Conservation (phyloP, 2,329 filamentous ascomycete genomes). For the Coleophoma cylindrospora region DNA sequence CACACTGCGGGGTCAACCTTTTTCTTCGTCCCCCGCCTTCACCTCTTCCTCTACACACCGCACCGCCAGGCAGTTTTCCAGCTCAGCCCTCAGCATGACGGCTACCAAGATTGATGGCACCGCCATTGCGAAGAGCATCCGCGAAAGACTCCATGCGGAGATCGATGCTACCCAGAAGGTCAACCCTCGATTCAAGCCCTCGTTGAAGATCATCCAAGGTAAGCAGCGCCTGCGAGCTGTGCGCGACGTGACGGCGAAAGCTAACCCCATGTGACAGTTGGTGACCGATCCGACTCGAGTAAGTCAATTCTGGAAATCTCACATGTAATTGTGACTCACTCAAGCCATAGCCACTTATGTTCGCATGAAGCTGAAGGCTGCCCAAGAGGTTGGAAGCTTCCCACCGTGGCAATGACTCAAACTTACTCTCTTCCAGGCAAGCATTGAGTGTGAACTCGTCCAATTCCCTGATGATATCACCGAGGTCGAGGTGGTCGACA, state of each 20-base stretch:
- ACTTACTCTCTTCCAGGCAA: slow-evolving; percentile 54
- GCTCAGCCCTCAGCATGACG: slow-evolving; percentile 63
- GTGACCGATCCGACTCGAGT: slow-evolving; percentile 90
- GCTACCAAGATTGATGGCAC: slow-evolving; percentile 94
- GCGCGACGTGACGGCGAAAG: neutral
- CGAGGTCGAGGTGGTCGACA: slow-evolving; percentile 80
- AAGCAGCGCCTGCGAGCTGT: slow-evolving; percentile 23
- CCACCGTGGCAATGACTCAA: slow-evolving; percentile 4
- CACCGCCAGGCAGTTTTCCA: slow-evolving; percentile 35
- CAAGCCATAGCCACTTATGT: slow-evolving; percentile 78
- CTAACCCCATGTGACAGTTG: slow-evolving; percentile 51
- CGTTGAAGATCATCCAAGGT: slow-evolving; percentile 94
- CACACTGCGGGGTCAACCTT: slow-evolving; percentile 21
- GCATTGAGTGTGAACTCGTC: slow-evolving; percentile 81
- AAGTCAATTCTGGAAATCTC: slow-evolving; percentile 14
- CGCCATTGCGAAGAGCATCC: slow-evolving; percentile 87
- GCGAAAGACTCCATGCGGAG: slow-evolving; percentile 73
- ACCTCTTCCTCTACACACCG: slow-evolving; percentile 3
- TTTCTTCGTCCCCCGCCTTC: slow-evolving; percentile 4
- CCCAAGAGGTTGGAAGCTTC: slow-evolving; percentile 64
- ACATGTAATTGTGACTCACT: slow-evolving; percentile 26
- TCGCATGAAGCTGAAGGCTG: slow-evolving; percentile 98
- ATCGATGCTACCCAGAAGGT: slow-evolving; percentile 75
- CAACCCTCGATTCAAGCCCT: slow-evolving; percentile 85
- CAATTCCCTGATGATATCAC: slow-evolving; percentile 77